phyloP scores from a whole-genome alignment of 805 yeast species.

The Barnettozyma sp. region DNA sequence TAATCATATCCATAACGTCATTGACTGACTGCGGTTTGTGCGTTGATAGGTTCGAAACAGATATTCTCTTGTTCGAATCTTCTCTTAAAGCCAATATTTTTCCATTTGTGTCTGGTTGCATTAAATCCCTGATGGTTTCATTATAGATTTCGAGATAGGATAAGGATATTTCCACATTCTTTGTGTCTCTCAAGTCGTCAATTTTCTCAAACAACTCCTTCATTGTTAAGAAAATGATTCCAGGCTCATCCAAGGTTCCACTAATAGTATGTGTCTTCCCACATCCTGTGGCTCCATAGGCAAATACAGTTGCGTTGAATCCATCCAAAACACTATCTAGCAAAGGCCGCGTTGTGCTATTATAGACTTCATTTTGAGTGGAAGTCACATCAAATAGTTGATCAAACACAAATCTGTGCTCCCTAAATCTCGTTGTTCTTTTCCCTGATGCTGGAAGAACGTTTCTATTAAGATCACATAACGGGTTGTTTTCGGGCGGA shows the following conservation, averaged over 20 bases:
- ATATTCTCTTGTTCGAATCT: slow-evolving; percentile 55
- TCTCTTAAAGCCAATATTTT: slow-evolving; percentile 60
- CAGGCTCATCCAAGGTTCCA: slow-evolving; percentile 69
- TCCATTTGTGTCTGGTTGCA: slow-evolving; percentile 46
- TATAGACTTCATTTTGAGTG: slow-evolving; percentile 61
- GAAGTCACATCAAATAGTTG: slow-evolving; percentile 60
- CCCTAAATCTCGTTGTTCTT: slow-evolving; percentile 46
- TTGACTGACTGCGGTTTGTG: slow-evolving; percentile 57
- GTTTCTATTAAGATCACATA: slow-evolving; percentile 26
- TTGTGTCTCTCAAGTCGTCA: slow-evolving; percentile 46
- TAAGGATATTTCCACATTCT: slow-evolving; percentile 51
- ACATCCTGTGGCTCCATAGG: slow-evolving; percentile 97
- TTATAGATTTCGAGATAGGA: slow-evolving; percentile 87
- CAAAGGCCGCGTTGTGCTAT: slow-evolving; percentile 60
- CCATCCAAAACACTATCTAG: slow-evolving; percentile 76
- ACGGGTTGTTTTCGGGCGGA: slow-evolving; percentile 68
- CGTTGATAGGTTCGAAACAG: slow-evolving; percentile 63
- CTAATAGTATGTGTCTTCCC: slow-evolving; percentile 93
- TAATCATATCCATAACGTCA: slow-evolving; percentile 73
- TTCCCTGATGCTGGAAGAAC: slow-evolving; percentile 32
- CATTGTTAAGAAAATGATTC: slow-evolving; percentile 74
- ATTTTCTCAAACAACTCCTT: slow-evolving; percentile 63
- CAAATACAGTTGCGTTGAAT: slow-evolving; percentile 84
- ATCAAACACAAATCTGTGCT: slow-evolving; percentile 80
- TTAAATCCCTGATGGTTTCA: slow-evolving; percentile 76